Evolutionary conservation across 352 stramenopile genomes (phyloP).

Genomic region (Pythium apleroticum): DNA sequence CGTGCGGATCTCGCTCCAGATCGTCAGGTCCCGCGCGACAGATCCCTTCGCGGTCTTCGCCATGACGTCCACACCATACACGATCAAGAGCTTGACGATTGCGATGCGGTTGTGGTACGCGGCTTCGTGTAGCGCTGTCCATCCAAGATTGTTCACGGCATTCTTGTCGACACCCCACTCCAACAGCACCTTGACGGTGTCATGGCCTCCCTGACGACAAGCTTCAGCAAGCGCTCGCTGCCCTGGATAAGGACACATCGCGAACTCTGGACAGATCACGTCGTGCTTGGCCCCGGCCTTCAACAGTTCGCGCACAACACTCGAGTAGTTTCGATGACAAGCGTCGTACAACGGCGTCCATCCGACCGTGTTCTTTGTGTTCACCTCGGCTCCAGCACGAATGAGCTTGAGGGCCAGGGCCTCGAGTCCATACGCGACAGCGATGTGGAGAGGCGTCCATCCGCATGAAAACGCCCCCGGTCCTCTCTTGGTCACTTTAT

Average conservation of each 20-base stretch:
- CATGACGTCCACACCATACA: slow-evolving; percentile 74
- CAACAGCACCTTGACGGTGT: slow-evolving; percentile 70
- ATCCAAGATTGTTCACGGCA: slow-evolving; percentile 66
- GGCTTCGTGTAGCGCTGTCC: slow-evolving; percentile 78
- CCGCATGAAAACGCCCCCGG: slow-evolving; percentile 75
- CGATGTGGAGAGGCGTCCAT: slow-evolving; percentile 79
- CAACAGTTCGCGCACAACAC: slow-evolving; percentile 61
- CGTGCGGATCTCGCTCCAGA: slow-evolving; percentile 71
- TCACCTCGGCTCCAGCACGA: slow-evolving; percentile 61
- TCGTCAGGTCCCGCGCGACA: slow-evolving; percentile 69
- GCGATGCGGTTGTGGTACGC: slow-evolving; percentile 75
- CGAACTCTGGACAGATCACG: slow-evolving; percentile 75
- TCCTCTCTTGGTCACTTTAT: slow-evolving; percentile 61
- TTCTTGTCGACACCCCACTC: slow-evolving; percentile 85
- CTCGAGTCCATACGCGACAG: slow-evolving; percentile 75
- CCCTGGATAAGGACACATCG: slow-evolving; percentile 70
- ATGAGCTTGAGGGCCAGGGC: slow-evolving; percentile 74
- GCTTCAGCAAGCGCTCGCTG: slow-evolving; percentile 68
- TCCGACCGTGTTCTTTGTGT: slow-evolving; percentile 64
- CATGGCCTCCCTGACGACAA: slow-evolving; percentile 58
- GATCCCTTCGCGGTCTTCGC: slow-evolving; percentile 66
- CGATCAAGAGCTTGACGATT: slow-evolving; percentile 74
- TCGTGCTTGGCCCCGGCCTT: slow-evolving; percentile 62
- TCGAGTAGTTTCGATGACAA: slow-evolving; percentile 69
- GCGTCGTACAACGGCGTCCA: slow-evolving; percentile 80